Conservation (phyloP, 2,329 filamentous ascomycete genomes). For the Xylariaceae sp. region DNA sequence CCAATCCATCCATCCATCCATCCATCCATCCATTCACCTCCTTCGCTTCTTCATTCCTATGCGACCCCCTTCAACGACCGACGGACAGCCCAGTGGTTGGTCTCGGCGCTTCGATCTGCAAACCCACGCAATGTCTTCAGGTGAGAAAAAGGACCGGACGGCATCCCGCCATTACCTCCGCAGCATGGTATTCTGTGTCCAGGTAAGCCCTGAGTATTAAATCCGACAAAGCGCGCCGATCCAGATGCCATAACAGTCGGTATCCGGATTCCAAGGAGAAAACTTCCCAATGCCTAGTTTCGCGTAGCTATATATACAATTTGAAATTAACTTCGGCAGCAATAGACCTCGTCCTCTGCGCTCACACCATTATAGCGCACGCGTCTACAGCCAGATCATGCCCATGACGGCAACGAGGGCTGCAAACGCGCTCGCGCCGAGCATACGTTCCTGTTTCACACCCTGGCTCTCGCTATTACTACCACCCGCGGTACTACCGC, state of each 20-base stretch:
- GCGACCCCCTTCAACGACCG: too few relatives aligned
- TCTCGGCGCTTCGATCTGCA: too few relatives aligned
- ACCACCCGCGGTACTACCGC: conserved; percentile 15
- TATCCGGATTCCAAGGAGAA: neutral
- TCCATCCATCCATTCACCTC: too few relatives aligned
- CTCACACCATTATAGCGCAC: too few relatives aligned
- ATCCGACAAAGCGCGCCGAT: neutral
- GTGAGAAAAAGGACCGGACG: conserved; percentile 27
- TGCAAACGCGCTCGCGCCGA: conserved; percentile 38
- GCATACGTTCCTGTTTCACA: conserved; percentile 30
- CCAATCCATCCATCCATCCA: too few relatives aligned
- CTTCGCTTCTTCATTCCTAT: too few relatives aligned
- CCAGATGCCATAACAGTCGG: conserved; percentile 1
- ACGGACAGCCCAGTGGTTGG: too few relatives aligned
- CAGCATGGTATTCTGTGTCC: neutral
- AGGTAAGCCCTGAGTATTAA: too few relatives aligned
- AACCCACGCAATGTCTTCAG: too few relatives aligned
- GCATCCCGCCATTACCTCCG: conserved; percentile 27
- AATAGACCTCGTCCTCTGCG: neutral
- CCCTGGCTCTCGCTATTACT: conserved; percentile 26
- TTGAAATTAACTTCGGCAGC: neutral
- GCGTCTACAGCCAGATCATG: conserved; percentile 34
- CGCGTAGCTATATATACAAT: conserved; percentile 1
- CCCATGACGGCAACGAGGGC: conserved; percentile 36
- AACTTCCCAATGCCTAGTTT: conserved; percentile 1